phyloP scores from a whole-genome alignment of 352 stramenopile species.

The Globisporangium middletonii region DNA sequence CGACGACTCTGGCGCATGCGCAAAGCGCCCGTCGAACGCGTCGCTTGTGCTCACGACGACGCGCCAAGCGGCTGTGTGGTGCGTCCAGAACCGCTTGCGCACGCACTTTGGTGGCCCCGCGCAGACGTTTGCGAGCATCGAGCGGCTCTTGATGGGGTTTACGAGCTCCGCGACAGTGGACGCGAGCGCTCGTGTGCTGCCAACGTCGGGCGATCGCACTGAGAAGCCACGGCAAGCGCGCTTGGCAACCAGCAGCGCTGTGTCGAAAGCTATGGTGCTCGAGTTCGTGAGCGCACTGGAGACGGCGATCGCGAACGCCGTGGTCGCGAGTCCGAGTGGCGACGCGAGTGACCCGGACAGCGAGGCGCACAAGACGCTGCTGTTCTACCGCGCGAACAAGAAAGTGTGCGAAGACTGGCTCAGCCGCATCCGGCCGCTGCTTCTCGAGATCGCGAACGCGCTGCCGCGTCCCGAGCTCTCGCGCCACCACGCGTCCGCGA shows the following conservation, averaged over 20 bases:
- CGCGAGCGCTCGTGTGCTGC: not conserved
- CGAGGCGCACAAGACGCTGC: slow-evolving; percentile 30
- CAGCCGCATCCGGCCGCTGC: slow-evolving; percentile 44
- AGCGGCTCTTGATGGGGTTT: slow-evolving; percentile 49
- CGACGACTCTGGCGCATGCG: not conserved
- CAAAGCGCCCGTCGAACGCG: slow-evolving; percentile 10
- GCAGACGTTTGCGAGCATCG: slow-evolving; percentile 73
- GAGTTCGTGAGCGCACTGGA: slow-evolving; percentile 57
- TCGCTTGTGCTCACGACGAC: slow-evolving; percentile 26
- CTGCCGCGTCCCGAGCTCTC: slow-evolving; percentile 22
- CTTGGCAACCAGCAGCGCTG: not conserved
- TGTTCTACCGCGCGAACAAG: slow-evolving; percentile 65
- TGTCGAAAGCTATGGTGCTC: slow-evolving; percentile 36
- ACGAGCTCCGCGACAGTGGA: not conserved
- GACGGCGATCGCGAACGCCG: slow-evolving; percentile 31
- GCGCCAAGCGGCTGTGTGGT: slow-evolving; percentile 57
- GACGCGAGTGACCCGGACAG: slow-evolving; percentile 31
- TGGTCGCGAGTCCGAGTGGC: slow-evolving; percentile 7
- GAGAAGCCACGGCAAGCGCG: no score
- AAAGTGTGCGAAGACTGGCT: slow-evolving; percentile 71
- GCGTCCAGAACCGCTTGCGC: slow-evolving; percentile 61
- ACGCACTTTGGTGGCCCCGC: slow-evolving; percentile 71
- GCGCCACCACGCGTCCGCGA: slow-evolving; percentile 39
- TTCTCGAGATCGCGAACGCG: slow-evolving; percentile 35
- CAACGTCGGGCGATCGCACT: not conserved